Percentiles rank a stretch among this genome's conserved stretches.
Evolutionary conservation across 805 yeast species (phyloP).

Genomic region (Saccharomycopsis babjevae): DNA sequence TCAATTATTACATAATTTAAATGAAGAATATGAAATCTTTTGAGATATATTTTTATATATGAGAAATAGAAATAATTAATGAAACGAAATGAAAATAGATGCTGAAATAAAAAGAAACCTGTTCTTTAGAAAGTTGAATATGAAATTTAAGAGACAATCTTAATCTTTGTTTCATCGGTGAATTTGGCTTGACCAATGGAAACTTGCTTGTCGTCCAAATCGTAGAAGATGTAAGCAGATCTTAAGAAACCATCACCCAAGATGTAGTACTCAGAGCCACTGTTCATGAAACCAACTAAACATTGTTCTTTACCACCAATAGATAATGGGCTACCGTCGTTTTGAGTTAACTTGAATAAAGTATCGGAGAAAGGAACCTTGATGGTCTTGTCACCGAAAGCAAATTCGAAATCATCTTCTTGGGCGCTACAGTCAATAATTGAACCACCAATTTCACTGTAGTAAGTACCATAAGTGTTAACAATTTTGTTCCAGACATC

Average conservation of each 20-base stretch:
- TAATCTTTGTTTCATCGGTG: constrained; percentile 19
- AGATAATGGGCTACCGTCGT: constrained; percentile 15
- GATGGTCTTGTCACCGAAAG: constrained; percentile 48
- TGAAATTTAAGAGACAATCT: constrained; percentile 17
- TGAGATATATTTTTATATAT: not conserved
- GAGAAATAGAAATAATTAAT: not conserved
- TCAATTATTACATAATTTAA: not conserved
- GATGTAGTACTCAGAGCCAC: constrained; percentile 29
- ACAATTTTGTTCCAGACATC: constrained; percentile 22
- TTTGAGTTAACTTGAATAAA: constrained; percentile 22
- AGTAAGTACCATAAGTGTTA: constrained; percentile 27
- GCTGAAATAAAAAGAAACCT: not conserved
- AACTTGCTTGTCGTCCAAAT: constrained; percentile 35
- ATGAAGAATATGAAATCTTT: no score
- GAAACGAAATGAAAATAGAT: not conserved
- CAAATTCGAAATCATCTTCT: constrained; percentile 29
- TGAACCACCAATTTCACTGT: constrained; percentile 20
- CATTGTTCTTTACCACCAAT: constrained; percentile 24
- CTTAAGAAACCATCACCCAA: constrained; percentile 49
- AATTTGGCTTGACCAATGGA: constrained; percentile 38
- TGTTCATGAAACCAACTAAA: constrained; percentile 33
- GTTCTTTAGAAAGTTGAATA: not conserved
- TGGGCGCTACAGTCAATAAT: constrained; percentile 8
- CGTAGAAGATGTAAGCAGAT: constrained; percentile 44
- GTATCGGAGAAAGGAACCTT: constrained; percentile 34